These are phyloP conservation scores for Vitis riparia DNA, from an alignment of 164 flowering plant species.

Conservation along the genomic window DNA sequence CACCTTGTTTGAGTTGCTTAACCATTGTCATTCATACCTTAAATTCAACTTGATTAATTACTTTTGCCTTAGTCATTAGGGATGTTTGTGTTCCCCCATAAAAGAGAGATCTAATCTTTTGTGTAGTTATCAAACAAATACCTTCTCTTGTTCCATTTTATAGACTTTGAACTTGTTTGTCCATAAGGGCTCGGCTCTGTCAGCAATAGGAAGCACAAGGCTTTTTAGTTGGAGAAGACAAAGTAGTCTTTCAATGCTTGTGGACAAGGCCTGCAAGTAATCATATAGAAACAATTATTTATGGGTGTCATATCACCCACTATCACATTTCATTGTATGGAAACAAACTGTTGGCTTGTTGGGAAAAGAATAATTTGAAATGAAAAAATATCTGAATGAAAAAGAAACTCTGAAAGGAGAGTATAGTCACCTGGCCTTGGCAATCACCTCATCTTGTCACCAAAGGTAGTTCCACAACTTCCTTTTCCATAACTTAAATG, in stretches of 20 bases:
- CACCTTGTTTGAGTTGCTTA: too few relatives aligned
- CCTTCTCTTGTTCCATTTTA: slow-evolving; percentile 43
- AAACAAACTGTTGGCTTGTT: too few relatives aligned
- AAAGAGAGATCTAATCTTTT: too few relatives aligned
- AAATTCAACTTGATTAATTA: too few relatives aligned
- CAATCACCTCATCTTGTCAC: slow-evolving; percentile 45
- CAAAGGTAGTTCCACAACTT: slow-evolving; percentile 62
- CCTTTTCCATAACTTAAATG: slow-evolving; percentile 50
- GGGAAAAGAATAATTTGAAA: too few relatives aligned
- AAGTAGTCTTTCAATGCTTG: slow-evolving; percentile 35
- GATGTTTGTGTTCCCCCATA: too few relatives aligned
- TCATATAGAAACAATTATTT: slow-evolving; percentile 38
- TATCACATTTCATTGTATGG: too few relatives aligned
- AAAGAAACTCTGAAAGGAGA: not conserved
- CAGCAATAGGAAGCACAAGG: slow-evolving; percentile 57
- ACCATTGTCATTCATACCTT: too few relatives aligned
- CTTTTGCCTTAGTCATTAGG: too few relatives aligned
- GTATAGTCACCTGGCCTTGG: slow-evolving; percentile 47
- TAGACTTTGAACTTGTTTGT: slow-evolving; percentile 47
- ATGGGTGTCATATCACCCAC: not conserved
- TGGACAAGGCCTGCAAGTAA: slow-evolving; percentile 52
- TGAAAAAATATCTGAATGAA: not conserved
- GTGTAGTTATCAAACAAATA: slow-evolving; percentile 2
- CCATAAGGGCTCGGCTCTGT: slow-evolving; percentile 66
- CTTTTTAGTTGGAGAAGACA: slow-evolving; percentile 39